A percentile compares a stretch with the other conserved stretches of the same genome.
Evolutionary conservation across 106 monocot species (phyloP).

Genomic region (Phalaenopsis equestris): DNA sequence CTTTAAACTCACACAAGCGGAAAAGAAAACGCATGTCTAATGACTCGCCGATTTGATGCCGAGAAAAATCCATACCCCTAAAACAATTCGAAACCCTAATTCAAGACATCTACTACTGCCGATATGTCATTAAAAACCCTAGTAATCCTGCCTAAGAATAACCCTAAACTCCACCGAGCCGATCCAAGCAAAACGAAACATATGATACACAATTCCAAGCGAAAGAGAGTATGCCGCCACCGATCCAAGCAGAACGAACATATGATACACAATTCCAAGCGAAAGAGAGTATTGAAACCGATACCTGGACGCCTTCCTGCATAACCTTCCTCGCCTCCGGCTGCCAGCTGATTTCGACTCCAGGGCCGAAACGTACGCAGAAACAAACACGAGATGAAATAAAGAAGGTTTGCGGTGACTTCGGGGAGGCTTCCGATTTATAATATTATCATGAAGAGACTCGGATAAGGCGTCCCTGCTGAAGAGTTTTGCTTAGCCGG

Average conservation of each 20-base stretch:
- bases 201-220: not conserved
- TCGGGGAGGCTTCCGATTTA: not conserved
- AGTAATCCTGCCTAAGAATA: not conserved
- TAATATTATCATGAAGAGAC: not conserved
- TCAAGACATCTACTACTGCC: not conserved
- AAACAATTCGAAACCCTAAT: not conserved
- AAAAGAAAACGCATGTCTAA: not conserved
- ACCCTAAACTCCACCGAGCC: not conserved
- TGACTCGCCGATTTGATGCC: not conserved
- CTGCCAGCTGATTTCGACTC: slow-evolving; percentile 4
- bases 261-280: not conserved
- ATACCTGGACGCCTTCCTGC: slow-evolving; percentile 3
- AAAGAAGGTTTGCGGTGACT: not conserved
- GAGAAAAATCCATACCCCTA: not conserved
- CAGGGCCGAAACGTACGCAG: slow-evolving; percentile 6
- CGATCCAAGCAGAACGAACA: not conserved
- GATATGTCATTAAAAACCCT: not conserved
- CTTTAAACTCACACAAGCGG: not conserved
- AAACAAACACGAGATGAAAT: not conserved
- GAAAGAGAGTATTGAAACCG: not conserved
- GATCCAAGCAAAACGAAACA: not conserved
- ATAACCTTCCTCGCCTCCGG: slow-evolving; percentile 12
- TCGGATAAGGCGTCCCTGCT: not conserved
- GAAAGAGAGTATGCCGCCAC: not conserved
- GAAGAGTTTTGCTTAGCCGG: not conserved